Evolutionary conservation across 148 eudicot species (phyloP).

Genomic region (Selenicereus undatus): DNA sequence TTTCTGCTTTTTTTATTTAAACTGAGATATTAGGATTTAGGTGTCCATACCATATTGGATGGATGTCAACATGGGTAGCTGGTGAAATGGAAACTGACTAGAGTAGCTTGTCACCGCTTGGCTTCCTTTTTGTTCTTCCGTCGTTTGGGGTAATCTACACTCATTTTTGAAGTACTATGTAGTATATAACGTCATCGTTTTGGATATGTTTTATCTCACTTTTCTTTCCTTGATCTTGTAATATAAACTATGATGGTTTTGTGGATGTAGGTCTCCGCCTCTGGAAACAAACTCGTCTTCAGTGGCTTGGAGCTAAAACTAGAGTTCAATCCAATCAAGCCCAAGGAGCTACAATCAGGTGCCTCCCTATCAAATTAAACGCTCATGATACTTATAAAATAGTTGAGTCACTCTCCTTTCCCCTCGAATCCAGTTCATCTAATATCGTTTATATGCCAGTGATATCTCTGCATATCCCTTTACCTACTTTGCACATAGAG

Average conservation of each 20-base stretch:
- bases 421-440: neutral
- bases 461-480: neutral
- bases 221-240: neutral
- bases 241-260: neutral
- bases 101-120: neutral
- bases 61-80: neutral
- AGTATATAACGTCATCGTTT: neutral
- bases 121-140: neutral
- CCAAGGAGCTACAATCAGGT: constrained; percentile 58
- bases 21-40: neutral
- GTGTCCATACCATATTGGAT: neutral
- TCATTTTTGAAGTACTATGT: no score
- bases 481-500: neutral
- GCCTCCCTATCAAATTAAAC: neutral
- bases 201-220: neutral
- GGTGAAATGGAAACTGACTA: neutral
- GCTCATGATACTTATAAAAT: neutral
- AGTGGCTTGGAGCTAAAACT: constrained; percentile 54
- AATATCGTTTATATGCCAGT: neutral
- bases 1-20: neutral
- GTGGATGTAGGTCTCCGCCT: constrained; percentile 50
- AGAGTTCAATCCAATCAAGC: constrained; percentile 27
- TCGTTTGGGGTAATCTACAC: no score
- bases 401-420: neutral
- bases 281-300: constrained; percentile 74